Conservation (phyloP, 306 rosid genomes). For the Oxytropis ochrocephala region DNA sequence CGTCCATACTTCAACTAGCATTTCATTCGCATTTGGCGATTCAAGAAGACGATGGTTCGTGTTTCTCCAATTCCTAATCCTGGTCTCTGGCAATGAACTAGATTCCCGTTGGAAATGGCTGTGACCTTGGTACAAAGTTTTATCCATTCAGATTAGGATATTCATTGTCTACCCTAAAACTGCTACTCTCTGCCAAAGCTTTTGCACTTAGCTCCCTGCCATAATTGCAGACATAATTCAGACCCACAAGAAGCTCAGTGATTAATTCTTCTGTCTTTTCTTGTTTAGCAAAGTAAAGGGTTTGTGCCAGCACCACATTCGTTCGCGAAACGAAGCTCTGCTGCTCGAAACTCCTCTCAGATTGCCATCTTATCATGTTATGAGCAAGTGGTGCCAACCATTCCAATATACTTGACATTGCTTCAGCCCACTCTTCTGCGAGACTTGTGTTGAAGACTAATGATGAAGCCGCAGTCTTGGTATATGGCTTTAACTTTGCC, state of each 20-base stretch:
- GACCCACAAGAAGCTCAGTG: conserved; percentile 91
- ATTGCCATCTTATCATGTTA: conserved; percentile 95
- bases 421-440: conserved; percentile 87
- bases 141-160: conserved; percentile 59
- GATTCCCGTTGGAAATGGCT: conserved; percentile 29
- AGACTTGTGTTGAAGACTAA: conserved; percentile 58
- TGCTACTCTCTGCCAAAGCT: conserved; percentile 70
- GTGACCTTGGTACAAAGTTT: background rate
- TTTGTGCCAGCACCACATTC: conserved; percentile 81
- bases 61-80: conserved; percentile 19
- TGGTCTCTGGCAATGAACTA: conserved; percentile 17
- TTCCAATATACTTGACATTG: conserved; percentile 75
- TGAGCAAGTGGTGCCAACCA: conserved; percentile 99
- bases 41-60: conserved; percentile 13
- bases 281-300: conserved; percentile 87
- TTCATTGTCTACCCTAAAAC: conserved; percentile 60
- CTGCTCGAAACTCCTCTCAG: conserved; percentile 95
- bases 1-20: conserved; percentile 28
- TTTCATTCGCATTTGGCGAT: conserved; percentile 16
- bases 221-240: conserved; percentile 84
- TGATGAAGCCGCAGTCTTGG: conserved; percentile 46
- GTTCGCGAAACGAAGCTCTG: conserved; percentile 74
- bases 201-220: conserved; percentile 72
- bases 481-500: conserved; percentile 66
- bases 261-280: conserved; percentile 72